Base-by-base conservation (phyloP, 345 rosid species). In the Erucastrum elatum region DNA sequence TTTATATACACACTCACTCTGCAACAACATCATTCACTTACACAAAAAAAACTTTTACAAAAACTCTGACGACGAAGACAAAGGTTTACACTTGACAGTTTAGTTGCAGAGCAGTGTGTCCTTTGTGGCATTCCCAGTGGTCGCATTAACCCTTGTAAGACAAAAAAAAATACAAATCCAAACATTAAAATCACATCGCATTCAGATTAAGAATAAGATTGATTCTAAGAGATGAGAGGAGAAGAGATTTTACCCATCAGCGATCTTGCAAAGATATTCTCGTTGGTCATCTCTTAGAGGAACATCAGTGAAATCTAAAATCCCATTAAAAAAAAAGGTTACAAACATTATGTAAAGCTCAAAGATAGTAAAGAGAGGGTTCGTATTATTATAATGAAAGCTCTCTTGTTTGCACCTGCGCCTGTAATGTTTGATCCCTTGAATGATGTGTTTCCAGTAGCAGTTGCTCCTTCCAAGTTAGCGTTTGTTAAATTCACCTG, bases 391-490 rank as follows among this genome's bases (percentile, higher is more conserved):
- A 56, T 69, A 2, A 26, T 29, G 29, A 66, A 61, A 41, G 46
- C 62, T 5, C 1, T 25, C n/a, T 59, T 49, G n/a, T 51, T 51
- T 13, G 1, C 4, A 91, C 98, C 98, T 13, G 98, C 98, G 72
- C 98, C 98, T 1, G 84, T 85, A 70, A 94, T 89, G 51, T 81
- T 91, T 75, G 98, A 90, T 81, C 96, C 98, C 79, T n/a, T 91
- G 79, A 94, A 92, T 56, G 98, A 92, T n/a, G 98, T 90, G 82
- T 94, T 94, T 64, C 98, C 97, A 3, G 98, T 92, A 72, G 87
- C 87, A 74, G 87, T 84, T 3, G 97, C 97, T 73, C 98, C 98
- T 88, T 92, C 98, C 82, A 94, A 83, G 84, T 90, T 94, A 60
- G 97, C 98, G 76, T 94, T 92, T 67, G 85, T 89, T 77, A 94